Evolutionary conservation across 768 basidiomycete genomes (phyloP), one percentile per base, ranked within the genome.

Genomic region (Tylopilus rubrobrunneus): DNA sequence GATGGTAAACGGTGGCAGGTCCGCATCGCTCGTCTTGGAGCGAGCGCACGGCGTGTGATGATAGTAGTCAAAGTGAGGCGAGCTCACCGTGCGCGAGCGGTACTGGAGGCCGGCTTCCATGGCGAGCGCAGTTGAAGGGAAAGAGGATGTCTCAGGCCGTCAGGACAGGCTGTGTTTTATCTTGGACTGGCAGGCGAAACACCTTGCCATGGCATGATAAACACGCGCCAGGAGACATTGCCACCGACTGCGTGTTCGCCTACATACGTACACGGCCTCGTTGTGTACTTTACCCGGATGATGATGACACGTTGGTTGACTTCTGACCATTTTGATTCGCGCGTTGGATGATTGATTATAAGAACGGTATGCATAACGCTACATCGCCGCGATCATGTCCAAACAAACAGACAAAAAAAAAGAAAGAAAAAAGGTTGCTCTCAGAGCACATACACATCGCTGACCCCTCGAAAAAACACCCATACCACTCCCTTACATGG

Each of bases 231-330:
- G 40, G 34, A 48, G 51, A 56, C 43, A 61, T 59, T 64, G 57
- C 52, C 49, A 60, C 36, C 52, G 50, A 51, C 55, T 29, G 59
- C 56, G 37, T 70, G 66, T 52, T 61, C 29, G 17, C 57, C 61
- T 62, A 59, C 63, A 58, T 65, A 68, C 70, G 60, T 69, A 65
- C 59, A 58, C 31, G 44, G 57, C 69, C 69, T 68, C 69, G 54
- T 71, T 66, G 51, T 45, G 29, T 49, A 53, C 44, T 37, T 49
- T 49, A 43, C 56, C 51, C 4, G 33, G 33, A 10, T 34, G 40
- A 41, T 19, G 10, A 45, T 51, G 56, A 58, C 70, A 70, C 68
- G 70, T 71, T 68, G 58, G 46, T 48, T 37, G 5, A 29, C 51
- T 47, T 49, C 53, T 61, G 39, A 52, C 49, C 51, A 42, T 53